Evolutionary conservation across 257 asterid genomes (phyloP).

Genomic region (Gentiana dahurica): DNA sequence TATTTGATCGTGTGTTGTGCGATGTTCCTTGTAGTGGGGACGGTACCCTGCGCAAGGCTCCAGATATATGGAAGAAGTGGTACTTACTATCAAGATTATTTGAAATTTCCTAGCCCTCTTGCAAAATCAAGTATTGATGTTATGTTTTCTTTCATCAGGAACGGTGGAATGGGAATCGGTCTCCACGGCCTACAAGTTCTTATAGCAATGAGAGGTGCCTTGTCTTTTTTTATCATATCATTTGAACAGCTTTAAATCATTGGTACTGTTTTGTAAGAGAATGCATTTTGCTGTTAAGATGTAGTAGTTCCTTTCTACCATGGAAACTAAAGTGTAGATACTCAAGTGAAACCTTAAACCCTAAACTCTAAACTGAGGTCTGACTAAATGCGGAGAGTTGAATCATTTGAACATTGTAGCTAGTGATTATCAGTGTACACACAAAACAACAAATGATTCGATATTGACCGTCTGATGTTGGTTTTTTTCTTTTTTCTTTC

Average conservation of each 20-base stretch:
- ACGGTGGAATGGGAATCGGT: slow-evolving; percentile 77
- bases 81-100: slow-evolving; percentile 16
- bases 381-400: too few species aligned
- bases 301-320: too few species aligned
- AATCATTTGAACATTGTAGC: too few species aligned
- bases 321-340: too few species aligned
- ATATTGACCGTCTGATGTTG: too few species aligned
- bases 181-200: slow-evolving; percentile 92
- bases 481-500: too few species aligned
- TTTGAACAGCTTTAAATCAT: slow-evolving; percentile 4
- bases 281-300: too few species aligned
- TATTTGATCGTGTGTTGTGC: slow-evolving; percentile 94
- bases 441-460: too few species aligned
- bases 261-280: too few species aligned
- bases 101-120: not conserved
- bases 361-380: too few species aligned
- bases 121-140: not conserved
- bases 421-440: too few species aligned
- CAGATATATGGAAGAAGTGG: slow-evolving; percentile 99
- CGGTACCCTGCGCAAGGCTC: slow-evolving; percentile 98
- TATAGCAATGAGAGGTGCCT: slow-evolving; percentile 91
- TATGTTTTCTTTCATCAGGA: slow-evolving; percentile 34
- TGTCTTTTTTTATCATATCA: not conserved
- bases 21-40: slow-evolving; percentile 99
- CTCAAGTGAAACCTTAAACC: too few species aligned